Evolutionary conservation across 139 green algal genomes (phyloP).

Genomic region (Chlamydomonas schloesseri): DNA sequence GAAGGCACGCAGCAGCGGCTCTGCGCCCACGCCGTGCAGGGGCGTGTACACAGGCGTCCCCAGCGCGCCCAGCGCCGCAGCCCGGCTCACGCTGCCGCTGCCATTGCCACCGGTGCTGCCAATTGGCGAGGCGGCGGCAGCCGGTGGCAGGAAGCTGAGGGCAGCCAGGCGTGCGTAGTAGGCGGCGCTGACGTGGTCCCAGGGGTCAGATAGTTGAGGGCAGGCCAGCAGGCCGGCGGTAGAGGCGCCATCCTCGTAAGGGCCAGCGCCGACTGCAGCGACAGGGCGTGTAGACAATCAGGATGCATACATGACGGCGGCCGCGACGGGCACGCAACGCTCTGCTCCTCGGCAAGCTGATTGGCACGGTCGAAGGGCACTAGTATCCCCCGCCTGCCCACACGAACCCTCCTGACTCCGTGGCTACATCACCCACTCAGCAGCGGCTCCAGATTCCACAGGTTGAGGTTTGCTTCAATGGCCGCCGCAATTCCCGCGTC

Average conservation of each 20-base stretch:
- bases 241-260: too few relatives aligned
- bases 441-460: conserved; percentile 53
- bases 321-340: too few relatives aligned
- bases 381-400: too few relatives aligned
- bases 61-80: conserved; percentile 36
- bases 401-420: too few relatives aligned
- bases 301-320: too few relatives aligned
- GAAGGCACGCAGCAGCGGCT: conserved; percentile 63
- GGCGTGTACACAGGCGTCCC: conserved; percentile 73
- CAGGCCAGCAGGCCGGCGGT: background rate
- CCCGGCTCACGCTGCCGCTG: background rate
- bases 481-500: conserved; percentile 79
- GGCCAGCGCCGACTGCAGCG: too few relatives aligned
- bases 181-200: conserved; percentile 37
- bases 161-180: conserved; percentile 64
- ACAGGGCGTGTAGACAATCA: too few relatives aligned
- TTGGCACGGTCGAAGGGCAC: too few relatives aligned
- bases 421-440: too few relatives aligned
- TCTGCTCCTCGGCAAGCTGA: too few relatives aligned
- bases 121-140: too few relatives aligned
- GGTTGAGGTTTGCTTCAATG: conserved; percentile 68
- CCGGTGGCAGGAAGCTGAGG: conserved; percentile 37
- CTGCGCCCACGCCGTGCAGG: conserved; percentile 79
- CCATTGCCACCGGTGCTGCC: too few relatives aligned
- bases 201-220: conserved; percentile 59